A percentile compares a stretch with the other conserved stretches of the same genome.
phyloP scores from a whole-genome alignment of 179 eudicot genomes.

The Camellia oleifera region DNA sequence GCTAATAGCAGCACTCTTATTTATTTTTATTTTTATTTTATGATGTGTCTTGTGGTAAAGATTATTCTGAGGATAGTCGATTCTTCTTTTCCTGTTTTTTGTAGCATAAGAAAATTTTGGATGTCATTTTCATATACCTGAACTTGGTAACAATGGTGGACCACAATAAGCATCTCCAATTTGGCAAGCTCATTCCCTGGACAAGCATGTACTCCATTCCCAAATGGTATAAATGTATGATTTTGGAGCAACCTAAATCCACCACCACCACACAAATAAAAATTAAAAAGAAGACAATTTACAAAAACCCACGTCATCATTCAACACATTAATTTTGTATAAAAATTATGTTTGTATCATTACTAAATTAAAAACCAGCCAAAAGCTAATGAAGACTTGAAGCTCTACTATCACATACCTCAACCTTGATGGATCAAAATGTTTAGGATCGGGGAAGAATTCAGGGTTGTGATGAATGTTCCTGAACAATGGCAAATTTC shows the following conservation, averaged over 20 bases:
- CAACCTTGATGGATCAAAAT: slow-evolving; percentile 53
- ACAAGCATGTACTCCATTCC: slow-evolving; percentile 54
- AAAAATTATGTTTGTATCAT: too few relatives aligned
- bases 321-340: too few relatives aligned
- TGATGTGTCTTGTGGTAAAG: background rate
- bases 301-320: too few relatives aligned
- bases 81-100: background rate
- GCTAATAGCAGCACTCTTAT: too few relatives aligned
- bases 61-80: background rate
- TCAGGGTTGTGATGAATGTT: slow-evolving; percentile 63
- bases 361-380: background rate
- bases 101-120: background rate
- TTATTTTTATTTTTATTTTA: too few relatives aligned
- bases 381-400: background rate
- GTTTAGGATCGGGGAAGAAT: slow-evolving; percentile 41
- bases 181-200: slow-evolving; percentile 65
- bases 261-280: background rate
- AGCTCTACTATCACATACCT: slow-evolving; percentile 32
- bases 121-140: slow-evolving; percentile 29
- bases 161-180: slow-evolving; percentile 48
- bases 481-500: slow-evolving; percentile 69
- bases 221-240: slow-evolving; percentile 59
- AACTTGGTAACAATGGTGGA: slow-evolving; percentile 51
- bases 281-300: too few relatives aligned
- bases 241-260: slow-evolving; percentile 43